These are phyloP conservation scores for Solanum bulbocastanum DNA, from an alignment of 257 asterid genomes.

Conservation along the genomic window DNA sequence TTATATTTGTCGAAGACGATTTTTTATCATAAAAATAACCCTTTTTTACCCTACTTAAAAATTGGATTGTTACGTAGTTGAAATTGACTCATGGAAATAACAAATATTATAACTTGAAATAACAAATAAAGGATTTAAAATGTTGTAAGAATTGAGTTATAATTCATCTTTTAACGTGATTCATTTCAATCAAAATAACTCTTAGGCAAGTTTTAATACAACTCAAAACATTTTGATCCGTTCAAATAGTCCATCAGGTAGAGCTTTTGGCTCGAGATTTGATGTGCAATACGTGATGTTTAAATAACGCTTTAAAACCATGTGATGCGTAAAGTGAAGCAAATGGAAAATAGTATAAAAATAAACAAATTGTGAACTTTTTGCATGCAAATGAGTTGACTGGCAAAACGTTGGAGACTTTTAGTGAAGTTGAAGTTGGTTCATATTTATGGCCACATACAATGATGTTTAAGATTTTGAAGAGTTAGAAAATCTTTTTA, in stretches of 20 bases:
- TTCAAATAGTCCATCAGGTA: background rate
- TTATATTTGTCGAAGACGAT: background rate
- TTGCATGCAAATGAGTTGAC: background rate
- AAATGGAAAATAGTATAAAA: background rate
- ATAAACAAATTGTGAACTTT: background rate
- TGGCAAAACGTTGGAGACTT: background rate
- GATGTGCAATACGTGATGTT: background rate
- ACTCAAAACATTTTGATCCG: background rate
- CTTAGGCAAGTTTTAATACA: background rate
- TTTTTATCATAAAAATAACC: background rate
- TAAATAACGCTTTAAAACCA: background rate
- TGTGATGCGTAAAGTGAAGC: background rate
- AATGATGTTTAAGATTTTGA: background rate
- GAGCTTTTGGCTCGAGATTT: background rate
- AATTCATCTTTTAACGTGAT: background rate
- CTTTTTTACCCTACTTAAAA: background rate
- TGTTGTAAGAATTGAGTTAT: background rate
- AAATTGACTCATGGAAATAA: background rate
- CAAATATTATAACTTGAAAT: background rate
- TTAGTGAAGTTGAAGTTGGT: background rate
- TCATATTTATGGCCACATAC: background rate
- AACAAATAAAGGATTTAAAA: background rate
- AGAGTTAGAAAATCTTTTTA: background rate
- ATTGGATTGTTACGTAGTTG: background rate
- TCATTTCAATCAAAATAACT: background rate